Conservation (phyloP, 2,329 filamentous ascomycete species). For the Phialophora verrucosa region DNA sequence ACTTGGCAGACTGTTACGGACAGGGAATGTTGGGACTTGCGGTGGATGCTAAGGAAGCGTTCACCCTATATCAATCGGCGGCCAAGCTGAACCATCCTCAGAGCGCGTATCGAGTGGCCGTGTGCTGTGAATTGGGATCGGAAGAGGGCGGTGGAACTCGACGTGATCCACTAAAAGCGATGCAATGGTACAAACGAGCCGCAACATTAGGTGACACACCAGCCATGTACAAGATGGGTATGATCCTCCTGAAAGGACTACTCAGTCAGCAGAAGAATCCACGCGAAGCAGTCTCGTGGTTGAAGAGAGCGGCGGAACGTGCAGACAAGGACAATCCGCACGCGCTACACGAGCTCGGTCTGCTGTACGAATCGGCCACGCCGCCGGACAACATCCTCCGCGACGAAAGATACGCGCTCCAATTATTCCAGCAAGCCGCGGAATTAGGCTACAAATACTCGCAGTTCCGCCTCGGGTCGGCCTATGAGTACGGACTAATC, state of each 20-base stretch:
- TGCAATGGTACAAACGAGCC: conserved; percentile 97
- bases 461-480: conserved; percentile 85
- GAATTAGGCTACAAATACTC: conserved; percentile 93
- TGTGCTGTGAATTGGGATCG: conserved; percentile 94
- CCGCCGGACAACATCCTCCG: conserved; percentile 74
- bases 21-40: conserved; percentile 79
- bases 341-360: conserved; percentile 83
- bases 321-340: conserved; percentile 92
- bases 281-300: conserved; percentile 85
- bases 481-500: conserved; percentile 86
- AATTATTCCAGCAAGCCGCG: conserved; percentile 82
- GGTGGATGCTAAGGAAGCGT: conserved; percentile 88
- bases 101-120: conserved; percentile 90
- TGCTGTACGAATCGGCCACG: conserved; percentile 63
- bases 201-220: conserved; percentile 87
- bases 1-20: conserved; percentile 86
- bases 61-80: conserved; percentile 88
- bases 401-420: conserved; percentile 81
- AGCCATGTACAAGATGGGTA: conserved; percentile 98
- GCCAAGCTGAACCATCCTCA: conserved; percentile 86
- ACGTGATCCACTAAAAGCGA: conserved; percentile 88
- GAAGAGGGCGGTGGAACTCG: conserved; percentile 93
- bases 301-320: conserved; percentile 88
- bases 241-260: conserved; percentile 91
- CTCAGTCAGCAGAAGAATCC: conserved; percentile 85